These are phyloP conservation scores for Flammula alnicola DNA, from an alignment of 1,284 basidiomycete species.

Conservation along the genomic window DNA sequence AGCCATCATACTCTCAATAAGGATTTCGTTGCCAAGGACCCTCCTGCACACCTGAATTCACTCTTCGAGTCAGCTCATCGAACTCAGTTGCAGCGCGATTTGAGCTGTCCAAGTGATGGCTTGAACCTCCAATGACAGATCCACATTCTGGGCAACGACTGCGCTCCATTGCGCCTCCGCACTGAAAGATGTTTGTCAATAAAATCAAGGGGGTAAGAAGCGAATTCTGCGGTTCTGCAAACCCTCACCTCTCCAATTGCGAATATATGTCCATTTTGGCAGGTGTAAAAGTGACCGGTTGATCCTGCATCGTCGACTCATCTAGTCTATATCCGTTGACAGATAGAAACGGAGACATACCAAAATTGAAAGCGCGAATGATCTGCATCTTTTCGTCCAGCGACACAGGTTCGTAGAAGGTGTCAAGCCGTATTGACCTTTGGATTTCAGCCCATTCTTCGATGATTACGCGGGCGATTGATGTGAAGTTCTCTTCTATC, in stretches of 20 bases:
- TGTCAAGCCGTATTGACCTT: conserved; percentile 31
- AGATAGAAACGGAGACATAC: conserved; percentile 33
- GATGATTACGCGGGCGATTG: conserved; percentile 26
- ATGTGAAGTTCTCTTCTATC: conserved; percentile 35
- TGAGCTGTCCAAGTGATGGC: conserved; percentile 43
- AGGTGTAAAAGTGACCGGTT: conserved; percentile 56
- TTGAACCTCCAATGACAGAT: conserved; percentile 51
- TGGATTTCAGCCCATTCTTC: conserved; percentile 39
- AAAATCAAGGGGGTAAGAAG: neutral
- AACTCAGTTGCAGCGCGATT: conserved; percentile 52
- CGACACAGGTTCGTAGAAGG: conserved; percentile 45
- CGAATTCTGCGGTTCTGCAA: too few species aligned
- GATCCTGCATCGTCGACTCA: conserved; percentile 31
- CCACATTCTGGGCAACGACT: conserved; percentile 59
- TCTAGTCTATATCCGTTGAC: neutral
- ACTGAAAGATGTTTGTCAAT: conserved; percentile 37
- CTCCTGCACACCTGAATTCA: too few species aligned
- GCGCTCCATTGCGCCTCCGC: conserved; percentile 54
- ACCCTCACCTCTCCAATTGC: conserved; percentile 45
- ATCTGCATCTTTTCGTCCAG: conserved; percentile 52
- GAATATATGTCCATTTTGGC: conserved; percentile 57
- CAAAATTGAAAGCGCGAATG: conserved; percentile 48
- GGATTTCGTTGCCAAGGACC: too few species aligned
- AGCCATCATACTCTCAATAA: too few species aligned
- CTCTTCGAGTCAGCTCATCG: too few species aligned